These are phyloP conservation scores for Crithidia mellificae DNA, from an alignment of 208 protist species.

Conservation along the genomic window DNA sequence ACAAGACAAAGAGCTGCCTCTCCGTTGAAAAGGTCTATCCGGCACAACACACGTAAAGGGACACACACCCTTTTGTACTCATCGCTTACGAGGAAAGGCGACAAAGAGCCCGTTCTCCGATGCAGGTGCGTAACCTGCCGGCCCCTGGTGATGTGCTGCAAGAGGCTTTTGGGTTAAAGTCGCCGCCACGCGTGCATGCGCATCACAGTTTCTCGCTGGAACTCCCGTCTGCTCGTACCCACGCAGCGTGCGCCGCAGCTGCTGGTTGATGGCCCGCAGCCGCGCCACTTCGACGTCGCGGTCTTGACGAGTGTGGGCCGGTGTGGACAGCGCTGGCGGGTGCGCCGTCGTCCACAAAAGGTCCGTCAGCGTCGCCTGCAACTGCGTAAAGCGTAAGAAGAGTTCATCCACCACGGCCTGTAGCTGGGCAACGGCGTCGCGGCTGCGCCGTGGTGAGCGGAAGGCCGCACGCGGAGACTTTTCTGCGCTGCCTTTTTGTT, in stretches of 20 bases:
- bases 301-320: constrained; percentile 11
- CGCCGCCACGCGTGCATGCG: no score
- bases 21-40: no score
- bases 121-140: constrained; percentile 10
- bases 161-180: neutral
- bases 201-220: neutral
- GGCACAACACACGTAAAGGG: no score
- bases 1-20: no score
- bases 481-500: neutral
- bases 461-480: neutral
- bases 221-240: constrained; percentile 18
- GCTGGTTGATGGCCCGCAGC: constrained; percentile 25
- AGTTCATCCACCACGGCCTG: constrained; percentile 20
- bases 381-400: constrained; percentile 23
- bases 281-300: constrained; percentile 20
- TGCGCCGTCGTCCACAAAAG: constrained; percentile 7
- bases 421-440: constrained; percentile 1
- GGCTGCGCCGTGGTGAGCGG: neutral
- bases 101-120: constrained; percentile 8
- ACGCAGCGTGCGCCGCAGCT: constrained; percentile 25
- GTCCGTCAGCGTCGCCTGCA: constrained; percentile 29
- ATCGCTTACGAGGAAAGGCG: neutral
- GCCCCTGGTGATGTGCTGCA: neutral
- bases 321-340: constrained; percentile 24
- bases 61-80: neutral